These are phyloP conservation scores for Prunus davidiana DNA, from an alignment of 306 rosid species.

Conservation along the genomic window DNA sequence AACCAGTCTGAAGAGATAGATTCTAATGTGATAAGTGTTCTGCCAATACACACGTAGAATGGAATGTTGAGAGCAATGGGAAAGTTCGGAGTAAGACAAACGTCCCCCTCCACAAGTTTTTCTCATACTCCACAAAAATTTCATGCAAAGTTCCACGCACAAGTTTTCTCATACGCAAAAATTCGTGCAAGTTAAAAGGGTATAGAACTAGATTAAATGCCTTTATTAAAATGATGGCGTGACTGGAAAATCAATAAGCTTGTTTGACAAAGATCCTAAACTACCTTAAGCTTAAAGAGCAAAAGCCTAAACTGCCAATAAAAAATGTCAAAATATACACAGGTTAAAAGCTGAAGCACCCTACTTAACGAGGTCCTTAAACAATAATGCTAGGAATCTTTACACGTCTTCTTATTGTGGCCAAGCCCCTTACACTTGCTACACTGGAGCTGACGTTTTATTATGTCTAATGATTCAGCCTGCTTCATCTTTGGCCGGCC, in stretches of 20 bases:
- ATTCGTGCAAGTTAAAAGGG: neutral
- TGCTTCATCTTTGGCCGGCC: constrained; percentile 90
- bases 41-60: too few relatives aligned
- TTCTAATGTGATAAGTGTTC: too few relatives aligned
- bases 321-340: constrained; percentile 11
- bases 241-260: neutral
- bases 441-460: constrained; percentile 93
- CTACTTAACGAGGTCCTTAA: constrained; percentile 34
- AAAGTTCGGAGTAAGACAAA: too few relatives aligned
- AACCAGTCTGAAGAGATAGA: too few relatives aligned
- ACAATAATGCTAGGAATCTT: constrained; percentile 30
- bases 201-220: neutral
- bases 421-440: constrained; percentile 97
- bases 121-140: too few relatives aligned
- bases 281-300: neutral
- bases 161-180: too few relatives aligned
- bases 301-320: constrained; percentile 6
- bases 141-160: too few relatives aligned
- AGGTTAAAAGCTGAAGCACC: constrained; percentile 5
- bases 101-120: too few relatives aligned
- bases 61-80: too few relatives aligned
- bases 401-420: constrained; percentile 95
- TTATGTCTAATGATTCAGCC: constrained; percentile 58
- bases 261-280: neutral
- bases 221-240: neutral